Base-by-base conservation (phyloP, 345 rosid genomes). In the Geranium rotundifolium region DNA sequence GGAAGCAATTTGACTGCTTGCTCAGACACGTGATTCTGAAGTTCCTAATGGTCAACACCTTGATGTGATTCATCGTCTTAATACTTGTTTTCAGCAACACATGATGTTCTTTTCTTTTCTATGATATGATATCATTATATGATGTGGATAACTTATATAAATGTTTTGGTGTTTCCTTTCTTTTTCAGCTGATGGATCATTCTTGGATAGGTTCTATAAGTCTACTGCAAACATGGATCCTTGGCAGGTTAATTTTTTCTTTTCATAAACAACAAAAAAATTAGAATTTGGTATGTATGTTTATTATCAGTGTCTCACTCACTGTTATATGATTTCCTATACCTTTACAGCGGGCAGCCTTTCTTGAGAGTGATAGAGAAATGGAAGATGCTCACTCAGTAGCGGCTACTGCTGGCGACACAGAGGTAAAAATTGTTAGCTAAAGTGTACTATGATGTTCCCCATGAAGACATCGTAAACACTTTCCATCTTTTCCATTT, bases 321-420 rank as follows among this genome's bases (percentile, higher is more conserved):
- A 34, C 41, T 34, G 41, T 41, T 20, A 16, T 75, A 52, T 20
- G 29, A 27, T 29, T 3, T 63, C 0, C 1, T 37, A 3, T 59
- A 8, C 1, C 5, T 57, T 49, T 61, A 46, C 64, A 92, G 98
- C 89, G 96, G 23, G 98, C 88, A 29, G 66, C 17, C 68, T 87
- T 78, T 75, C 96, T 89, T 57, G 95, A 87, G 82, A 82, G 82
- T 57, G 87, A 89, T 54, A 74, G 72, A 60, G 89, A 92, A 71
- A 80, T 92, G 84, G 98, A 89, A 81, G 85, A 73, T 65, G 95
- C 95, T 57, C 98, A 92, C 68, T 82, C 91, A 49, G 85, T 86
- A 67, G 98, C 97, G 52, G 98, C 89, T 58, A 65, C 80, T 39
- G 91, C 84, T 27, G 98, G 98, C 59, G 95, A 92, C 16, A 92